Evolutionary conservation across 176 grass and related monocot species (phyloP).

Genomic region (Zea mays): DNA sequence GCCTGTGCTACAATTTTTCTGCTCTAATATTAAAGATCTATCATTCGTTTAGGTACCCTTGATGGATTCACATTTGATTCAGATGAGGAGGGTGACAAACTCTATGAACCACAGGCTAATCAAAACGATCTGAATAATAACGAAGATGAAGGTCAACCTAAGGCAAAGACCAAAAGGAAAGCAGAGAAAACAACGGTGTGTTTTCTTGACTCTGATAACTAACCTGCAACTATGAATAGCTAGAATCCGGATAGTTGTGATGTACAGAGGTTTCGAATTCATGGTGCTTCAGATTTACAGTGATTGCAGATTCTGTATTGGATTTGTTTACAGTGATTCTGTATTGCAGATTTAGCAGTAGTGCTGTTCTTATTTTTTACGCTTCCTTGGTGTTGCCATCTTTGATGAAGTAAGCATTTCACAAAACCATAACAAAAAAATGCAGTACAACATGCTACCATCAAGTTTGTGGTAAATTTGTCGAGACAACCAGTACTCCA

Average conservation of each 20-base stretch:
- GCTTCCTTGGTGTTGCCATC: not conserved
- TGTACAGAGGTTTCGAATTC: not conserved
- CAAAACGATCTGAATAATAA: slow-evolving; percentile 75
- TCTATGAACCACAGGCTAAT: slow-evolving; percentile 44
- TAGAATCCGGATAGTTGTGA: not conserved
- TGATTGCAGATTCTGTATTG: not conserved
- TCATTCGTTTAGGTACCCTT: slow-evolving; percentile 64
- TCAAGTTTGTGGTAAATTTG: slow-evolving; percentile 9
- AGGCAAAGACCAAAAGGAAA: slow-evolving; percentile 74
- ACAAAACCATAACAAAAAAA: not conserved
- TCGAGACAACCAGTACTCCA: not conserved
- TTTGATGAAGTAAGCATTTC: not conserved
- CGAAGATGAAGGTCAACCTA: slow-evolving; percentile 62
- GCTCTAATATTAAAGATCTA: slow-evolving; percentile 9
- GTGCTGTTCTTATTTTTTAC: not conserved
- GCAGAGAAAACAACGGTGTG: slow-evolving; percentile 45
- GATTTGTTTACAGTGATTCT: not conserved
- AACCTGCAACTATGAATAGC: not conserved
- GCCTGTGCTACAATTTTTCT: not conserved
- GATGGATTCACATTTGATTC: slow-evolving; percentile 94
- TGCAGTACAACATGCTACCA: not conserved
- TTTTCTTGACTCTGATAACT: slow-evolving; percentile 16
- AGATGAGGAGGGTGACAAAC: slow-evolving; percentile 69
- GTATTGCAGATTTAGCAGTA: not conserved
- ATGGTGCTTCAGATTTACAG: not conserved